phyloP scores from a whole-genome alignment of 495 filamentous ascomycete genomes.

The Aspergillus carlsbadensis region DNA sequence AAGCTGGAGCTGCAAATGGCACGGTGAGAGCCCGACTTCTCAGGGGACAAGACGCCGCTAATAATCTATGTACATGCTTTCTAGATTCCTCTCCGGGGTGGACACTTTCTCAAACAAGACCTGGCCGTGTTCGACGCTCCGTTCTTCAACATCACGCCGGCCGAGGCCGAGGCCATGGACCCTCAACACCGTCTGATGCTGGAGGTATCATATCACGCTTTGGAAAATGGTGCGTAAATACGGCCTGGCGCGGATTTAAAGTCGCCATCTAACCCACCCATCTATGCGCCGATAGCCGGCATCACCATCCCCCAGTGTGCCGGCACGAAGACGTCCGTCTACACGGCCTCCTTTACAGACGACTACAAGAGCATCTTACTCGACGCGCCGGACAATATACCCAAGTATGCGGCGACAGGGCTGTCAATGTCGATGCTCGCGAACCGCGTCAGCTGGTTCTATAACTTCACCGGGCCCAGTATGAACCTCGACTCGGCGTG shows the following conservation, averaged over 20 bases:
- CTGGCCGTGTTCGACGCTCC: background rate
- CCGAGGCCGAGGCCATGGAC: background rate
- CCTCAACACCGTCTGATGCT: constrained; percentile 15
- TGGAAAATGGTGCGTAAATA: no score
- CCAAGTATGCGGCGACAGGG: constrained; percentile 27
- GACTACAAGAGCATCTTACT: no score
- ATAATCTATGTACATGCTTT: no score
- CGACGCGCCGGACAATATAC: constrained; percentile 26
- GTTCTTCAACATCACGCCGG: background rate
- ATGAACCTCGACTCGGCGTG: background rate
- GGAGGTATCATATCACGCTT: constrained; percentile 24
- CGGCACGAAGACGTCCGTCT: no score
- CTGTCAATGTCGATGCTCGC: constrained; percentile 4
- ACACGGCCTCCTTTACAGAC: no score
- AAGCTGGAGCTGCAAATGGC: no score
- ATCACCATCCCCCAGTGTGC: no score
- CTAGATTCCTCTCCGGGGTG: background rate
- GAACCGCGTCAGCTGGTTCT: constrained; percentile 7
- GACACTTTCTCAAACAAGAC: constrained; percentile 47
- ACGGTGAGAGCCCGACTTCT: no score
- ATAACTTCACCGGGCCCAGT: constrained; percentile 3
- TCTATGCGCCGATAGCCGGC: no score
- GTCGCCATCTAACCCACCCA: no score
- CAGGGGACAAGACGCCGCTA: no score
- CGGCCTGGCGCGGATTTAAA: no score